phyloP scores from a whole-genome alignment of 805 yeast genomes.

The Hanseniaspora opuntiae region DNA sequence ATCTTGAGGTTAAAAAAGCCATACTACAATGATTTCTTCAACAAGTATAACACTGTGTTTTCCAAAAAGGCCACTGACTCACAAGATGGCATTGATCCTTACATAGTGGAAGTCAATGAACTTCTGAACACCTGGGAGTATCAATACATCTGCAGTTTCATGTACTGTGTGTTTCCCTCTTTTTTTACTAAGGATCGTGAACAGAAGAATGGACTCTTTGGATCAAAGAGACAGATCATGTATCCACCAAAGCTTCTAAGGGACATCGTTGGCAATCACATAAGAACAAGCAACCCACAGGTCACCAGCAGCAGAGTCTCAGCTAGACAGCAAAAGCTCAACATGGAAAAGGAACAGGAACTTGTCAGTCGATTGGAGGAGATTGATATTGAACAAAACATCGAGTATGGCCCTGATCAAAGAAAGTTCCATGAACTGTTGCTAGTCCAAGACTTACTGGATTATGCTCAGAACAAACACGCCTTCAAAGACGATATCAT shows the following conservation, averaged over 20 bases:
- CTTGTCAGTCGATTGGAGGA: not conserved
- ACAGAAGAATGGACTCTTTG: constrained; percentile 1
- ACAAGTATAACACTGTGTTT: not conserved
- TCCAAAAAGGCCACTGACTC: not conserved
- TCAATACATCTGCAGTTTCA: constrained; percentile 25
- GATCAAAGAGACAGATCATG: not conserved
- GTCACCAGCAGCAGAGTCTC: not conserved
- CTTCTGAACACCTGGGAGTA: constrained; percentile 21
- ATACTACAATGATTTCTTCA: not conserved
- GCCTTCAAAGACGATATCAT: constrained; percentile 5
- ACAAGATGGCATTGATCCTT: not conserved
- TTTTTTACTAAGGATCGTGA: constrained; percentile 15
- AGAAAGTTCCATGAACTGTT: constrained; percentile 12
- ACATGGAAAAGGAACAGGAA: constrained; percentile 2
- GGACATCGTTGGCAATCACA: not conserved
- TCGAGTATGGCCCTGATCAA: constrained; percentile 5
- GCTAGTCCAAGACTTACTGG: constrained; percentile 5
- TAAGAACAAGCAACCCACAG: not conserved
- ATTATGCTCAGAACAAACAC: not conserved
- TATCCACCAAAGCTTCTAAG: constrained; percentile 6
- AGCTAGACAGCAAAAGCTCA: constrained; percentile 4
- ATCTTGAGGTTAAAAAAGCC: constrained; percentile 7
- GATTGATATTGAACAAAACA: constrained; percentile 1
- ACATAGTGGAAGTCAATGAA: not conserved
- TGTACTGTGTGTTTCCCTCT: constrained; percentile 24